Conservation (phyloP, 2,329 filamentous ascomycete genomes). For the Aspergillus sp. region DNA sequence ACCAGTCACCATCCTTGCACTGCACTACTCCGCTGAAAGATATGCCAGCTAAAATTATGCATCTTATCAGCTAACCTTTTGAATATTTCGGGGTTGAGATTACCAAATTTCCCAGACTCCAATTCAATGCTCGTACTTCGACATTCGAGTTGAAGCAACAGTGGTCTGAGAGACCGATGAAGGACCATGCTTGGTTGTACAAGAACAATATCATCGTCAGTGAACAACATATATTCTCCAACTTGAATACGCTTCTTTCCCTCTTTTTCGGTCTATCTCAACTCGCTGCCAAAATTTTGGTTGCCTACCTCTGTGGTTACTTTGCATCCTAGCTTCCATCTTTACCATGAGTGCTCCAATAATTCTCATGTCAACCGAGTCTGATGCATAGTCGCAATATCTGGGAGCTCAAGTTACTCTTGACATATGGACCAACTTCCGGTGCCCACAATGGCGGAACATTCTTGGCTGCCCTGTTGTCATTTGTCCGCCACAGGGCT, state of each 20-base stretch:
- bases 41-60: neutral
- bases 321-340: neutral
- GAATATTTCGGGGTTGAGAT: neutral
- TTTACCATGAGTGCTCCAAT: neutral
- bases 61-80: neutral
- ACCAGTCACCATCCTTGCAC: no score
- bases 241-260: neutral
- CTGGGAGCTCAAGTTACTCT: neutral
- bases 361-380: neutral
- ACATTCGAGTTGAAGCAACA: neutral
- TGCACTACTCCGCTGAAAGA: no score
- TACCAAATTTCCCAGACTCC: neutral
- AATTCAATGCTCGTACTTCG: neutral
- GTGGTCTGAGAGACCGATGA: neutral
- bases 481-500: neutral
- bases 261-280: neutral
- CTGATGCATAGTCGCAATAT: neutral
- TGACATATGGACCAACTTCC: neutral
- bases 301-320: neutral
- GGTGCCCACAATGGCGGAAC: neutral
- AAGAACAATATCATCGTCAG: neutral
- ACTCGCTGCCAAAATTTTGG: neutral
- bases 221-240: neutral
- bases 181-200: no score
- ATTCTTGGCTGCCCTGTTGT: neutral